A percentile compares a stretch with the other conserved stretches of the same genome.
Conservation (phyloP, 768 basidiomycete genomes). For the Candolleomyces eurysporus region DNA sequence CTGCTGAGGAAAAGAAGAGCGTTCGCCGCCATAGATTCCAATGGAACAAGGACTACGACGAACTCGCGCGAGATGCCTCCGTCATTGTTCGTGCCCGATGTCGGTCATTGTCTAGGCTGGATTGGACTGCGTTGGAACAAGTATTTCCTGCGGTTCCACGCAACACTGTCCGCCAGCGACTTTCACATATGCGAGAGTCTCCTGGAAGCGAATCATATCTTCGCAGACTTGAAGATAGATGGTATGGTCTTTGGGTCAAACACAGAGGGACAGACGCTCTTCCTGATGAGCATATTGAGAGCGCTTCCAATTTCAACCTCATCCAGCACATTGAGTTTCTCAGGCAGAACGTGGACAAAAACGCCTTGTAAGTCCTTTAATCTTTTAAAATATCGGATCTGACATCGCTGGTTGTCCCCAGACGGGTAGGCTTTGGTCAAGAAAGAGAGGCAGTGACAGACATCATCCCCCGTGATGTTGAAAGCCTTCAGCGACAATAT, state of each 20-base stretch:
- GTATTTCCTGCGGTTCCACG: constrained; percentile 77
- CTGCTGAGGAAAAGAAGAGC: constrained; percentile 33
- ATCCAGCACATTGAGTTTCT: constrained; percentile 79
- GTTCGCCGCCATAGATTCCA: constrained; percentile 66
- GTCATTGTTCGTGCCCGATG: constrained; percentile 82
- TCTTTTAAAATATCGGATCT: constrained; percentile 6
- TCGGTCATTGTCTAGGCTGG: constrained; percentile 54
- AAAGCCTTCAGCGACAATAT: constrained; percentile 43
- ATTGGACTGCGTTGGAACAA: constrained; percentile 72
- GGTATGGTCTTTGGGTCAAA: constrained; percentile 75
- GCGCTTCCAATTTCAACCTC: constrained; percentile 76
- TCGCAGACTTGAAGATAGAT: constrained; percentile 75
- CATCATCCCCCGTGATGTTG: constrained; percentile 41
- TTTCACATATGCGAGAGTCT: constrained; percentile 56
- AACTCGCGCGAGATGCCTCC: constrained; percentile 81
- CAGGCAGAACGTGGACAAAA: constrained; percentile 80
- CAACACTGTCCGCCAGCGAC: constrained; percentile 69
- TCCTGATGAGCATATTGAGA: constrained; percentile 67
- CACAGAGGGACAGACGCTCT: constrained; percentile 65
- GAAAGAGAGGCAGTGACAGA: constrained; percentile 30
- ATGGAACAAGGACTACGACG: constrained; percentile 88
- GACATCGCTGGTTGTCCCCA: constrained; percentile 23
- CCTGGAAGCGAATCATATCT: constrained; percentile 74
- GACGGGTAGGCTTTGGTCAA: constrained; percentile 64
- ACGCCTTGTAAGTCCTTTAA: constrained; percentile 65